A percentile compares a stretch with the other conserved stretches of the same genome.
These are phyloP conservation scores for Mitragyna speciosa DNA, from an alignment of 257 asterid species.

Conservation along the genomic window DNA sequence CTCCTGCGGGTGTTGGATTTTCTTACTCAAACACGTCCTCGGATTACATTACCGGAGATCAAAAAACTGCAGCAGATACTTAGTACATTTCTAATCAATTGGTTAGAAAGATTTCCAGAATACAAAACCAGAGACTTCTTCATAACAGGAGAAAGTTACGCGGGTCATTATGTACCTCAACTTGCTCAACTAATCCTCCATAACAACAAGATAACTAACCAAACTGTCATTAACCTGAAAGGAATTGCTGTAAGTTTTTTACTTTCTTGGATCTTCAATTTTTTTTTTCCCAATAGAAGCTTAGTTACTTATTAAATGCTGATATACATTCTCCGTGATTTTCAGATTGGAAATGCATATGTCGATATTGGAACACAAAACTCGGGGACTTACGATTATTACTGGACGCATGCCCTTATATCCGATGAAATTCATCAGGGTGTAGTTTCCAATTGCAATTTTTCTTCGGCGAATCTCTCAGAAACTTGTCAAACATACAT, in stretches of 20 bases:
- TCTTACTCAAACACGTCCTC: conserved; percentile 65
- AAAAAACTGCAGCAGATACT: conserved; percentile 50
- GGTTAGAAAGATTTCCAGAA: conserved; percentile 72
- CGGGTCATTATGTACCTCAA: conserved; percentile 76
- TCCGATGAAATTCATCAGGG: conserved; percentile 23
- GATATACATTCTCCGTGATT: not conserved
- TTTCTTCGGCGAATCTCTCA: not conserved
- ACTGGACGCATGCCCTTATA: conserved; percentile 22
- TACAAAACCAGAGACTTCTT: conserved; percentile 59
- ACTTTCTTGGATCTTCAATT: not conserved
- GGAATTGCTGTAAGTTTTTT: conserved; percentile 55
- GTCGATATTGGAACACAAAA: conserved; percentile 7
- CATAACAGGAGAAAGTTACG: conserved; percentile 67
- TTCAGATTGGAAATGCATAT: conserved; percentile 31
- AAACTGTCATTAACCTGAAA: conserved; percentile 51
- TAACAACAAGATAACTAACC: conserved; percentile 47
- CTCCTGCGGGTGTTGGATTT: conserved; percentile 81
- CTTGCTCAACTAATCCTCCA: conserved; percentile 55
- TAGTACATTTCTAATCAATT: conserved; percentile 55
- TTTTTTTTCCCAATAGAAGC: not conserved
- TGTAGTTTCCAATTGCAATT: conserved; percentile 13
- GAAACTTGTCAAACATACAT: not conserved
- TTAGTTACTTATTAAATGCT: not conserved
- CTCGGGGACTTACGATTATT: conserved; percentile 11
- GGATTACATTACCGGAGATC: conserved; percentile 54